Evolutionary conservation across 108 stramenopile genomes (phyloP), one percentile per base, ranked within the genome.

Genomic region (Cyclotella cryptica): DNA sequence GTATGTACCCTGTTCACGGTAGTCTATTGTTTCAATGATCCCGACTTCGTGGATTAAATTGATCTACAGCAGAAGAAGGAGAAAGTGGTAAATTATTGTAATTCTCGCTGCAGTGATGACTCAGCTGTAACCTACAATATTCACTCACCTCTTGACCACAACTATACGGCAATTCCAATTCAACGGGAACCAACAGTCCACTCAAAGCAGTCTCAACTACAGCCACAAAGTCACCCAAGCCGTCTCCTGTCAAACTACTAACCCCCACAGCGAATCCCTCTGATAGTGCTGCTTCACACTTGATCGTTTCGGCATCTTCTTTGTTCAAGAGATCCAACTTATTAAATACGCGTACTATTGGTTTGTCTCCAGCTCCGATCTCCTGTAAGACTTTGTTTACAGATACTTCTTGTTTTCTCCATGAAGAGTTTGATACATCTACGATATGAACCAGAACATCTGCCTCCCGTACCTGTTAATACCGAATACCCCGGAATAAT

Each of bases 401-500:
- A 13, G 93, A 89, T 15, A 69, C 69, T 74, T 92, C 95, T 68
- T 96, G 95, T 71, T 96, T 96, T 49, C 85, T 79, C 95, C 95
- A 96, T 3, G 81, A 67, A 0, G 93, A 90, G 62, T 94, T 94
- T 10, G 89, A 88, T 8, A 92, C 93, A 72, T 98, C 98, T 45
- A 97, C 86, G 17, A 98, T 92, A 59, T 98, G 98, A 17, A 97
- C 84, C 68, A 97, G 68, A 9, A 98, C 92, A 79, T 97, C 96
- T 14, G 97, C 97, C 67, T 95, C 93, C 72, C 86, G 60, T 6
- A 61, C 60, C 60, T 61, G 35, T 11, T 2, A 3, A 9, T 49
- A 49, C 1, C 15, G 6, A 49, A 17, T 3, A 13, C 8, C 18
- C 12, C 13, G 35, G 35, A 39, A 12, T 6, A 26, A 26, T 57